Base-by-base conservation (phyloP, 345 rosid species). In the Salix viminalis region DNA sequence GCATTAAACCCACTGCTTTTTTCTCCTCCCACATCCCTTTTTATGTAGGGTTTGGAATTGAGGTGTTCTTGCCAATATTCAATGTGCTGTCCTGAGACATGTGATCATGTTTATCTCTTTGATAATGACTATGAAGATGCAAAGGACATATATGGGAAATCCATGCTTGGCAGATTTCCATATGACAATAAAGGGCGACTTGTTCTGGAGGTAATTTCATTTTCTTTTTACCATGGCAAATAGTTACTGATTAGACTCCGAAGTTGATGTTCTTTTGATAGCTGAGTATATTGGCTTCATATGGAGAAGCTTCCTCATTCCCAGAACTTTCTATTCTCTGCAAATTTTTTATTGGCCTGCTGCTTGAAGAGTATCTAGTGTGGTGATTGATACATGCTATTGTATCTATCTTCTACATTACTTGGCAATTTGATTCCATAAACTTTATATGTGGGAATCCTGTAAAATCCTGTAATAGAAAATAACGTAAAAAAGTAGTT, bases 21-120 rank as follows among this genome's bases (percentile, higher is more conserved):
- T 39, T 26, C 50, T 69, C 16, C 52, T 72, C 15, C 32, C 70
- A 42, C 18, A 18, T 79, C 30, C 68, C 26, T 79, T 42, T 66
- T 67, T 34, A 19, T 84, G 80, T 86, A 94, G 99, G 84, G 87
- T 73, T 79, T 88, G 88, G 92, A 92, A 73, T 82, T 92, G 77
- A 88, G 89, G 24, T 96, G 97, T 83, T 79, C 85, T 72, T 96
- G 99, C 83, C 72, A 84, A 19, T 69, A 86, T 75, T 80, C 93
- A 70, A 65, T 81, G 24, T 96, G 99, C 84, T 77, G 72, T 71
- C 90, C 97, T 78, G 87, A 80, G 82, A 85, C 87, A 58, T 96
- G 99, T 85, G 93, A 89, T 83, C 99, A 92, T 19, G 92, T 92
- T n/a, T 94, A 96, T 89, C 98, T 94, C 78, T 96, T 94, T 32